These are phyloP conservation scores for Populus hybrid DNA, from an alignment of 441 rosid species.

Conservation along the genomic window DNA sequence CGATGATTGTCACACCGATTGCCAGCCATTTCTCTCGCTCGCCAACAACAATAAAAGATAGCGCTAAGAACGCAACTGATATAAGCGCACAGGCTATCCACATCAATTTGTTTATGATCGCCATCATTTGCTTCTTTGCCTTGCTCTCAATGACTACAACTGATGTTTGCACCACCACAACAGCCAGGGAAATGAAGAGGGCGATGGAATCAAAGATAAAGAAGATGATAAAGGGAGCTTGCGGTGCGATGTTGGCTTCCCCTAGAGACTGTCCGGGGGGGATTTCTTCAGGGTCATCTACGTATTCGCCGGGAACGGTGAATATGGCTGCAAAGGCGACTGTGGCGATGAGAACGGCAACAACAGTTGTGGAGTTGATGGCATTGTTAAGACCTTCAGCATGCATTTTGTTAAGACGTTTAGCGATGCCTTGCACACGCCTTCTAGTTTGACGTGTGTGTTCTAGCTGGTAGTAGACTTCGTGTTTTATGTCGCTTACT, in stretches of 20 bases:
- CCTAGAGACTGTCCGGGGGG: constrained; percentile 44
- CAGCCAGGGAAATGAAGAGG: constrained; percentile 9
- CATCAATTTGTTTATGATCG: constrained; percentile 85
- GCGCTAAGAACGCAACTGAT: constrained; percentile 73
- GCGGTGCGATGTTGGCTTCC: constrained; percentile 63
- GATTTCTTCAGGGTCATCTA: too few relatives aligned
- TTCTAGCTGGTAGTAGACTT: constrained; percentile 73
- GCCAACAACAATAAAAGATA: constrained; percentile 78
- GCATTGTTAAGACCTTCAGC: too few relatives aligned
- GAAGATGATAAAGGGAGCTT: constrained; percentile 67
- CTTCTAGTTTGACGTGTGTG: too few relatives aligned
- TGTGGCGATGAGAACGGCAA: too few relatives aligned
- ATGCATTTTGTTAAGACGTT: too few relatives aligned
- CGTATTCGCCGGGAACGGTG: too few relatives aligned
- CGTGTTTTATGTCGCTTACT: constrained; percentile 90
- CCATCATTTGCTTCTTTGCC: constrained; percentile 75
- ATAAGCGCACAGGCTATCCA: constrained; percentile 90
- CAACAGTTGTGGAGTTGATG: too few relatives aligned
- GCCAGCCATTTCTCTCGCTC: constrained; percentile 64
- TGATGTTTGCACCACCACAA: too few relatives aligned
- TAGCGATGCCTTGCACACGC: too few relatives aligned
- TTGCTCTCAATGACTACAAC: too few relatives aligned
- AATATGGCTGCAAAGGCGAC: too few relatives aligned
- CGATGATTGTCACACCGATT: constrained; percentile 64
- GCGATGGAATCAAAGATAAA: constrained; percentile 80